phyloP scores from a whole-genome alignment of 495 filamentous ascomycete genomes.

The Penicillium samsonianum region DNA sequence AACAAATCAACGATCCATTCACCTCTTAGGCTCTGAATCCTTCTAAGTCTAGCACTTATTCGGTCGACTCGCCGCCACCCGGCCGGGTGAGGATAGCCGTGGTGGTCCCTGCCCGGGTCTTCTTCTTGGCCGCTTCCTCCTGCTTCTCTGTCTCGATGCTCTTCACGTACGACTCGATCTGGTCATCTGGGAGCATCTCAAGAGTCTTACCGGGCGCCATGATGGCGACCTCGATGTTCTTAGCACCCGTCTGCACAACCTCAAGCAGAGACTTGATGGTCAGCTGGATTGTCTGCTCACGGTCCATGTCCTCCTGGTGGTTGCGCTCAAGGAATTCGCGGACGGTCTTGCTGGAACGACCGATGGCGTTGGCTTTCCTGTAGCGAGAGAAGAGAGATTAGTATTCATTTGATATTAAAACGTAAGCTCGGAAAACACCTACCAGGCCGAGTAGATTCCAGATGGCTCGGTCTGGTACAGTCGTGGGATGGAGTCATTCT shows the following conservation, averaged over 20 bases:
- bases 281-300: constrained; percentile 93
- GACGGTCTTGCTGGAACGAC: constrained; percentile 96
- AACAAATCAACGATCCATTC: constrained; percentile 21
- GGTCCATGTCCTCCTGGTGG: constrained; percentile 95
- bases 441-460: constrained; percentile 98
- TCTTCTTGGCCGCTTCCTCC: constrained; percentile 96
- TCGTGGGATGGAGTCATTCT: constrained; percentile 78
- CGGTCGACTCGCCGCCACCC: constrained; percentile 49
- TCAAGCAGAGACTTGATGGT: constrained; percentile 97
- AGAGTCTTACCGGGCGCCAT: constrained; percentile 92
- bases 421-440: constrained; percentile 26
- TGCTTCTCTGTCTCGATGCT: constrained; percentile 99
- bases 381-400: constrained; percentile 13
- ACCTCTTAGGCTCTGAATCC: constrained; percentile 12
- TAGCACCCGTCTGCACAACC: constrained; percentile 97
- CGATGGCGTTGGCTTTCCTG: constrained; percentile 99
- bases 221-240: constrained; percentile 99
- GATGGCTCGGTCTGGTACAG: constrained; percentile 98
- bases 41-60: constrained; percentile 17
- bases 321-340: constrained; percentile 97
- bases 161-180: constrained; percentile 96
- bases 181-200: constrained; percentile 93
- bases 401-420: constrained; percentile 3
- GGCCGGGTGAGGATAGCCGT: constrained; percentile 74
- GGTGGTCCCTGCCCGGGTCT: constrained; percentile 77